Percentiles rank a stretch among this genome's conserved stretches.
Evolutionary conservation across 768 basidiomycete species (phyloP).

Genomic region (Leccinum truebloodii): DNA sequence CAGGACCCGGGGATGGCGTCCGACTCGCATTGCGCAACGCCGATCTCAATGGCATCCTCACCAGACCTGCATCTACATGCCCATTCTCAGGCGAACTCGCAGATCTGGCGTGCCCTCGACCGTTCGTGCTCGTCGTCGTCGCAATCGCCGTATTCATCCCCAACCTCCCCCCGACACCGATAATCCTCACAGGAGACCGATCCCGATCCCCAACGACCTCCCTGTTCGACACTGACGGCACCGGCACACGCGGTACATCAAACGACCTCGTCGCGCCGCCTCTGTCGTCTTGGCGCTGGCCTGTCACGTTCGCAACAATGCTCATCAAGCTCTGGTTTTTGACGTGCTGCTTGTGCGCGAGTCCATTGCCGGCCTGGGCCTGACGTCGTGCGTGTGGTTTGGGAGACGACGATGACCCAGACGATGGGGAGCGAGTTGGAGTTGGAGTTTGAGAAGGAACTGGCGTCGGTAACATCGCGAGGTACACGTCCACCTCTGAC

Average conservation of each 20-base stretch:
- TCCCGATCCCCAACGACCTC: slow-evolving; percentile 4
- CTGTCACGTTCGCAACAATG: not conserved
- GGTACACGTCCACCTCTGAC: slow-evolving; percentile 1
- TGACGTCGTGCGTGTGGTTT: slow-evolving; percentile 5
- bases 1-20: slow-evolving; percentile 46
- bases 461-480: not conserved
- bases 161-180: too few species aligned
- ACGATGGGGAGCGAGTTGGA: not conserved
- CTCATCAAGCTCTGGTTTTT: slow-evolving; percentile 55
- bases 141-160: not conserved
- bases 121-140: not conserved
- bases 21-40: slow-evolving; percentile 58
- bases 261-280: too few species aligned
- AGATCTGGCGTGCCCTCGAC: slow-evolving; percentile 1
- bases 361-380: slow-evolving; percentile 17
- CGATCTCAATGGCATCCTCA: slow-evolving; percentile 51
- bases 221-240: too few species aligned
- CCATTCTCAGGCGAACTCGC: not conserved
- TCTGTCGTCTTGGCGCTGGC: too few species aligned
- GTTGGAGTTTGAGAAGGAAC: too few species aligned
- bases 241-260: too few species aligned
- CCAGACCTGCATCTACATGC: slow-evolving; percentile 14
- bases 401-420: not conserved
- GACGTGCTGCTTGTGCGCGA: not conserved
- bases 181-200: not conserved